Evolutionary conservation across 768 basidiomycete species (phyloP), one percentile per base, ranked within the genome.

Genomic region (Pleurotus tuoliensis): DNA sequence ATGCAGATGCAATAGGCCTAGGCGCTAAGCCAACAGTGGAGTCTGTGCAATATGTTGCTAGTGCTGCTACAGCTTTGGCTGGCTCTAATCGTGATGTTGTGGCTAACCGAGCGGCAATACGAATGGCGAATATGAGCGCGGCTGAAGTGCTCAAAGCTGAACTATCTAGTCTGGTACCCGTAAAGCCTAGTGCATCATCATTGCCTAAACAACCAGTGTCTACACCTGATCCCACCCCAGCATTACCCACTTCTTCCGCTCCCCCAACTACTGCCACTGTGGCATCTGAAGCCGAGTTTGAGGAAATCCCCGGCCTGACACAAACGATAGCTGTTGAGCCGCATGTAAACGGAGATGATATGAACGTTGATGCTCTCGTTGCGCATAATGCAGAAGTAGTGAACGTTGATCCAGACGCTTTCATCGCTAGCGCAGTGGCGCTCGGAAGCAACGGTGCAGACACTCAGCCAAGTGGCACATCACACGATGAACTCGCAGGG

Each of bases 71-170:
- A 62, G 90, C 89, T 41, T 75, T 95, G 52, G 87, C 83, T 41
- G 91, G 91, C 18, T 89, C 88, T n/a, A 96, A 95, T 69, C 82
- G 83, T 55, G 92, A 94, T 69, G 84, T 96, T 58, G 93, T 95
- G 25, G 87, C 88, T 48, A 96, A 96, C 70, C 84, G 93, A 41
- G 83, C 84, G 60, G 92, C 90, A 22, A 92, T 97, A 61, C 85
- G 95, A 58, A 87, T 96, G 83, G 96, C 96, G 25, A 98, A 98
- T 67, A 84, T 98, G 85, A 92, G 86, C 75, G 96, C 96, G 45
- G 95, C 95, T 55, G 92, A 98, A 69, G 82, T 88, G 69, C 78
- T 98, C 64, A 95, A 92, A 73, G 94, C 92, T 51, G 92, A 98
- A 71, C 71, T 98, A 61, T 82, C 86, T 61, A 82, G 84, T 18